Conservation (phyloP, 352 stramenopile species). For the Phytophthora pini region DNA sequence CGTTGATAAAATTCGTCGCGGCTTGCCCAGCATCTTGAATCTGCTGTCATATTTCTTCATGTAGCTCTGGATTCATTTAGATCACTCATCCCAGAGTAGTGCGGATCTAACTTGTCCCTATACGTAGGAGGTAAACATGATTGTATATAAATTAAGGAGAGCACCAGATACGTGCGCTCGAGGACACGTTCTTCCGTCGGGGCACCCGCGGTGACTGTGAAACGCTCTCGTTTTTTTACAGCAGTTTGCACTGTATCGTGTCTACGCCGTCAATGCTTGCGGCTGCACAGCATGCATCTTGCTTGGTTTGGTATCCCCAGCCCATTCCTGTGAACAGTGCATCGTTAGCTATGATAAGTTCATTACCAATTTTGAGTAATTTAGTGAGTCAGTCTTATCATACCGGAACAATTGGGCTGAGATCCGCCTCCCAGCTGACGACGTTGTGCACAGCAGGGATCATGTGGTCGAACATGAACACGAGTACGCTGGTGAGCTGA, state of each 20-base stretch:
- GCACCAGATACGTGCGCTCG: too few species aligned
- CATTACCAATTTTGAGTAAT: neutral
- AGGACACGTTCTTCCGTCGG: too few species aligned
- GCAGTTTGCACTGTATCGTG: neutral
- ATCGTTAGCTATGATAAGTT: neutral
- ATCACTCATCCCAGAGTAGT: too few species aligned
- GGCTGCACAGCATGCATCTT: constrained; percentile 3
- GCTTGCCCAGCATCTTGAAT: too few species aligned
- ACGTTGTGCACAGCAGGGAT: constrained; percentile 54
- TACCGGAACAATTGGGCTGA: constrained; percentile 39
- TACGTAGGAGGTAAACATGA: too few species aligned
- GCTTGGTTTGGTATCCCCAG: neutral
- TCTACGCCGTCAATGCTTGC: neutral
- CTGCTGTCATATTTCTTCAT: too few species aligned
- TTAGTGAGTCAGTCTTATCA: neutral
- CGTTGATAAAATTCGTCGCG: too few species aligned
- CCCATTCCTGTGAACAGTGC: constrained; percentile 16
- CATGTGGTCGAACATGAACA: constrained; percentile 52
- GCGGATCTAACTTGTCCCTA: too few species aligned
- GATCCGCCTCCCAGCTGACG: constrained; percentile 48
- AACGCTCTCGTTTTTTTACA: too few species aligned
- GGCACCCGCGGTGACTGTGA: too few species aligned
- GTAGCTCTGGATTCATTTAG: too few species aligned
- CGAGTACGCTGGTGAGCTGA: constrained; percentile 38
- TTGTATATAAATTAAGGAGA: too few species aligned